These are phyloP conservation scores for Pseudogymnoascus sp. DNA, from an alignment of 2,329 filamentous ascomycete genomes.

Conservation along the genomic window DNA sequence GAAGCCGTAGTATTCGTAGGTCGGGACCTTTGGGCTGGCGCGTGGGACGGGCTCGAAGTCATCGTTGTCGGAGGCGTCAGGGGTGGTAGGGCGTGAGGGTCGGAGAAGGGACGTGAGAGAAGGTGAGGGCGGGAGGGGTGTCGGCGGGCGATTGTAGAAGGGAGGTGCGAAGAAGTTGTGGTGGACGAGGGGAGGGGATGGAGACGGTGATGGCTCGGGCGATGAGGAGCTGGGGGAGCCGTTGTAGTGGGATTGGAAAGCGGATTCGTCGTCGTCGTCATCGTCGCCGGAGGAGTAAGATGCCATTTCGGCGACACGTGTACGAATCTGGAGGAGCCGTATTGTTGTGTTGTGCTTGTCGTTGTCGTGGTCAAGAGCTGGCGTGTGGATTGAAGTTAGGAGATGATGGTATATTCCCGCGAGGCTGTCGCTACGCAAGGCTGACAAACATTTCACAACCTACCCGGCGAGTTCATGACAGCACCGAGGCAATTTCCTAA, in stretches of 20 bases:
- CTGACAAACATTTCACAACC: neutral
- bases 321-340: neutral
- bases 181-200: conserved; percentile 31
- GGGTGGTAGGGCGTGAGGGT: conserved; percentile 84
- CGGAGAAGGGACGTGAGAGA: conserved; percentile 86
- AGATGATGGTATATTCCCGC: neutral
- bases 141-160: conserved; percentile 96
- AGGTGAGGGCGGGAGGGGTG: conserved; percentile 83
- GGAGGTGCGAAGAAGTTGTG: conserved; percentile 59
- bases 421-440: neutral
- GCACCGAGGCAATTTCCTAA: neutral
- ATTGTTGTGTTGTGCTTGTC: neutral
- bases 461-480: neutral
- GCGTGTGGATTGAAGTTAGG: neutral
- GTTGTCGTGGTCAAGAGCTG: neutral
- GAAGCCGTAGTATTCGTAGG: conserved; percentile 99
- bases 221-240: conserved; percentile 20
- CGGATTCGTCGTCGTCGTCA: conserved; percentile 18
- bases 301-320: neutral
- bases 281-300: neutral
- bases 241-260: conserved; percentile 23
- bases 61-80: conserved; percentile 85
- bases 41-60: conserved; percentile 64
- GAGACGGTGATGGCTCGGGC: conserved; percentile 22
- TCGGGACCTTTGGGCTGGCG: conserved; percentile 88